Evolutionary conservation across 805 yeast genomes (phyloP), one percentile per base, ranked within the genome.

Genomic region (Candida boidinii): DNA sequence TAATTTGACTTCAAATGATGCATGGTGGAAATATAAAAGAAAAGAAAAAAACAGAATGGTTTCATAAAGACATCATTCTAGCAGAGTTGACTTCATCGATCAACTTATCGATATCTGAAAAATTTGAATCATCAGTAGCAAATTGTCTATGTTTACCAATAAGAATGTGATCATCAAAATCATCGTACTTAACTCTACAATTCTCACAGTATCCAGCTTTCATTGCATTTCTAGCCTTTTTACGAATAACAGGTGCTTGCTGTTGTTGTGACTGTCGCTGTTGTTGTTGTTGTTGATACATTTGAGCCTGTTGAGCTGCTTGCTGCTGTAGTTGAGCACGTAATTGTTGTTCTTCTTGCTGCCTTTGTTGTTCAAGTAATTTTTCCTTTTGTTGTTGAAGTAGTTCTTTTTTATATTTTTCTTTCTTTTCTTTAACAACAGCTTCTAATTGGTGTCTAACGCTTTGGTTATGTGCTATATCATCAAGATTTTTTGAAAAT

Each of bases 191-290:
- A 38, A 80, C 81, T 17, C 90, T 66, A 57, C 98, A 90, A 51
- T 90, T 90, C 53, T 90, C 98, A 59, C 98, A 90, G 56, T 84
- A 88, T 0, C 96, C 96, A 1, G 90, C 55, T 28, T 48, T 49
- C 48, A 44, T 43, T 28, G 50, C 53, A 16, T 43, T 39, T 30
- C 44, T 52, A 7, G 44, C 21, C 27, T 46, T 43, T 28, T 45
- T 47, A 15, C 28, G n/a, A 29, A 19, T 9, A 19, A 19, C 21
- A 19, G 21, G 21, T 23, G 22, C 23, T 14, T 17, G 26, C 20
- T 33, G 21, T 23, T 35, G 33, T 12, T 28, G 29, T 13, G 38
- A 24, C 19, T 29, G 35, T 18, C 31, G 28, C 11, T 29, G 28
- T 5, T 24, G 14, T 26, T 29, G 36, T 13, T 30, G 39, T 7